Evolutionary conservation across 2,329 filamentous ascomycete species (phyloP).

Genomic region (Byssoonygena ceratinophila): DNA sequence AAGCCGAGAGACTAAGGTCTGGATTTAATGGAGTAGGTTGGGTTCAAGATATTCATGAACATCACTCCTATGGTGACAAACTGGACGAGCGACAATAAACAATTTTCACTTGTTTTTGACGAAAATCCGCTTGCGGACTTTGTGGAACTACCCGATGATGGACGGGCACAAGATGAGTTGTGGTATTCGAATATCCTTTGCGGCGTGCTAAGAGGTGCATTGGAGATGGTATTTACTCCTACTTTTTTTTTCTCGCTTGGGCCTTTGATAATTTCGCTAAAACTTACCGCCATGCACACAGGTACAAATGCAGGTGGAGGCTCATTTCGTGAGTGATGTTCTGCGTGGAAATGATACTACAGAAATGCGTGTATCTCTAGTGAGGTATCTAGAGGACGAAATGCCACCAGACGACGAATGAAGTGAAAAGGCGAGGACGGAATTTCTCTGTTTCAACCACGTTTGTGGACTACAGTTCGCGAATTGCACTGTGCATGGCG

Average conservation of each 20-base stretch:
- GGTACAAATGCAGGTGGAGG: constrained; percentile 96
- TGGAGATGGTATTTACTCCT: constrained; percentile 69
- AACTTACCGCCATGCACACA: too few species aligned
- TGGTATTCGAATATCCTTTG: constrained; percentile 99
- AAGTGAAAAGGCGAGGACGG: constrained; percentile 23
- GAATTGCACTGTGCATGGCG: background rate
- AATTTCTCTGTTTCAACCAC: background rate
- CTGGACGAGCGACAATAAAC: constrained; percentile 92
- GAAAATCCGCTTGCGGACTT: constrained; percentile 97
- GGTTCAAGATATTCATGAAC: constrained; percentile 98
- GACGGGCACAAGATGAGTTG: constrained; percentile 84
- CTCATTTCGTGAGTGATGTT: constrained; percentile 89
- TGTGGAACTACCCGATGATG: constrained; percentile 93
- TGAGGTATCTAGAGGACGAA: constrained; percentile 95
- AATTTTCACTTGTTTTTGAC: constrained; percentile 91
- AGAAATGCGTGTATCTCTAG: constrained; percentile 86
- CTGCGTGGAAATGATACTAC: constrained; percentile 89
- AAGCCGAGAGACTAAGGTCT: background rate
- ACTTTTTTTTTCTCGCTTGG: constrained; percentile 7
- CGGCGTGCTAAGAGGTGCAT: constrained; percentile 74
- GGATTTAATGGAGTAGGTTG: constrained; percentile 52
- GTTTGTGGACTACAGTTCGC: background rate
- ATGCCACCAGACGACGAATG: constrained; percentile 91
- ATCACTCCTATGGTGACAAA: constrained; percentile 87
- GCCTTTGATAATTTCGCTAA: too few species aligned